phyloP scores from a whole-genome alignment of 495 filamentous ascomycete species.

The Melanomma pulvis-pyrius region DNA sequence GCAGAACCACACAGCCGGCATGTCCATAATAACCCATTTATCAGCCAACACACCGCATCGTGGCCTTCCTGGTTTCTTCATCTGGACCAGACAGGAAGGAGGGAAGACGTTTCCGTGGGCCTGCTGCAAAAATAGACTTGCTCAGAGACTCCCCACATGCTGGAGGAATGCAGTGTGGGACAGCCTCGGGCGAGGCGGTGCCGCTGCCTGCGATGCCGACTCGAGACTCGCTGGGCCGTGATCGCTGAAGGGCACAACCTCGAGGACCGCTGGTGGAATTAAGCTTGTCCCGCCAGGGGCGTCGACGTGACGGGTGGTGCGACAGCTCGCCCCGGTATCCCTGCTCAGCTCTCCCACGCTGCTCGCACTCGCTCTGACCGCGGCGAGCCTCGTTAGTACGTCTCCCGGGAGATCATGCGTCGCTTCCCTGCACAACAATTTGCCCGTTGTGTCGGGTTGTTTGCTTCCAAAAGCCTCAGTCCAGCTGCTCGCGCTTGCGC shows the following conservation, averaged over 20 bases:
- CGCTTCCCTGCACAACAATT: slow-evolving; percentile 29
- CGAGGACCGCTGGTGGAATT: slow-evolving; percentile 10
- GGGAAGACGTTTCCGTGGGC: background rate
- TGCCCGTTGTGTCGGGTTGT: slow-evolving; percentile 31
- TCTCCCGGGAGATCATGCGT: slow-evolving; percentile 41
- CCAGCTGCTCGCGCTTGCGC: background rate
- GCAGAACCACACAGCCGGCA: slow-evolving; percentile 33
- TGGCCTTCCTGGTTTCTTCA: slow-evolving; percentile 1
- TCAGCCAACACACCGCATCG: slow-evolving; percentile 19
- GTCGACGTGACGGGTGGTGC: slow-evolving; percentile 19
- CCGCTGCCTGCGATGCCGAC: slow-evolving; percentile 13
- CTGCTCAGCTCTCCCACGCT: slow-evolving; percentile 26
- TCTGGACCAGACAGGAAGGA: slow-evolving; percentile 21
- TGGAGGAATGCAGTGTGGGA: background rate
- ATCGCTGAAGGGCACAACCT: slow-evolving; percentile 10
- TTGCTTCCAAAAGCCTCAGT: slow-evolving; percentile 1
- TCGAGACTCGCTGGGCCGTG: background rate
- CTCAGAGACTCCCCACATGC: background rate
- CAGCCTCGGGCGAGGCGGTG: background rate
- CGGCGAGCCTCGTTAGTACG: slow-evolving; percentile 20
- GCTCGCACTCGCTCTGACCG: slow-evolving; percentile 18
- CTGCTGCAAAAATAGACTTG: slow-evolving; percentile 16
- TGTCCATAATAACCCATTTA: slow-evolving; percentile 22
- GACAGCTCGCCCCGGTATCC: slow-evolving; percentile 25
- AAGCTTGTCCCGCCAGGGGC: slow-evolving; percentile 32